Percentiles rank a stretch among this genome's conserved stretches.
Conservation (phyloP, 23 red algal species). For the Cyanidioschyzon merolae region DNA sequence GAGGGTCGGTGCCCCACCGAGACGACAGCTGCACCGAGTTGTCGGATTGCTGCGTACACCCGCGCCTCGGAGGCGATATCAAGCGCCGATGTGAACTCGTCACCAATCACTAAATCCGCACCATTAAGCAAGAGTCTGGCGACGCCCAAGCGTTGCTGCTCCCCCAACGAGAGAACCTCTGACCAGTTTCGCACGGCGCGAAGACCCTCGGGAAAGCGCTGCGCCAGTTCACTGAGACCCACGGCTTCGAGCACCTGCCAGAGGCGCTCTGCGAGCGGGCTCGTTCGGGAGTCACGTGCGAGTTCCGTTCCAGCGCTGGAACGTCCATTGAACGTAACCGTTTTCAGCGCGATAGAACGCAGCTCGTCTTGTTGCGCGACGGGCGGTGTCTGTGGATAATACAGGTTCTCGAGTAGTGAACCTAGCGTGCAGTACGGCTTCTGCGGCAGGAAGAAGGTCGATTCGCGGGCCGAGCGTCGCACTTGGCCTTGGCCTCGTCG, state of each 20-base stretch:
- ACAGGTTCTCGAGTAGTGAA: slow-evolving; percentile 51
- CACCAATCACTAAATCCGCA: slow-evolving; percentile 49
- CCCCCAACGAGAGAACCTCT: slow-evolving; percentile 61
- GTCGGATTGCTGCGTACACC: slow-evolving; percentile 52
- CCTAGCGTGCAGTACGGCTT: slow-evolving; percentile 87
- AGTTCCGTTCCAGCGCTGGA: not conserved
- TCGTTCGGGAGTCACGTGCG: not conserved
- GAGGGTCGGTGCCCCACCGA: slow-evolving; percentile 78
- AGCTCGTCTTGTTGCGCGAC: slow-evolving; percentile 17
- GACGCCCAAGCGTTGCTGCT: slow-evolving; percentile 82
- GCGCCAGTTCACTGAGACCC: slow-evolving; percentile 46
- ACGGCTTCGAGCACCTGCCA: slow-evolving; percentile 44
- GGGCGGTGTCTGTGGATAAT: slow-evolving; percentile 45
- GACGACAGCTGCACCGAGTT: slow-evolving; percentile 39
- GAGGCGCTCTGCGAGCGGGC: slow-evolving; percentile 29
- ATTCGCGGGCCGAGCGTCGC: slow-evolving; percentile 24
- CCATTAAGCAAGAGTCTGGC: slow-evolving; percentile 64
- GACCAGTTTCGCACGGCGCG: slow-evolving; percentile 64
- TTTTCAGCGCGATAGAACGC: not conserved
- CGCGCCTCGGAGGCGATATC: slow-evolving; percentile 47
- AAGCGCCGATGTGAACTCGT: slow-evolving; percentile 73
- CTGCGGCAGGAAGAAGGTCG: slow-evolving; percentile 82
- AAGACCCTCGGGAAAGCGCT: slow-evolving; percentile 45
- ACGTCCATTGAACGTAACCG: not conserved
- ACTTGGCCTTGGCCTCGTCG: slow-evolving; percentile 42